Evolutionary conservation across 768 basidiomycete genomes (phyloP), one percentile per base, ranked within the genome.

Genomic region (Boletus huronensis): DNA sequence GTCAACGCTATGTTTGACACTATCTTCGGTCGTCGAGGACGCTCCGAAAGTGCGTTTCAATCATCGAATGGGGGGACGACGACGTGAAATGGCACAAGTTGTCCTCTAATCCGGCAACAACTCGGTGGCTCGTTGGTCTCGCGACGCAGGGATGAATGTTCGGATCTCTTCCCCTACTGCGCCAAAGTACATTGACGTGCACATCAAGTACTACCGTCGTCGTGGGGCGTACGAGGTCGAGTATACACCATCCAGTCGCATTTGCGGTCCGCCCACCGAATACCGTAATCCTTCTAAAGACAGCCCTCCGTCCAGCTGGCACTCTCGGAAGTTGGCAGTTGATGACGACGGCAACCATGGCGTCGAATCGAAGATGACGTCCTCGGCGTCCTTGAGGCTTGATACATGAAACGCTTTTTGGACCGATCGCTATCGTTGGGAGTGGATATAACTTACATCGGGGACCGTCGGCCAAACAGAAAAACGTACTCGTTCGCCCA

Each of bases 101-200:
- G 23, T n/a, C 8, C 23, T 19, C 3, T 2, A 5, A 6, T 16
- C 11, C 7, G 9, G 21, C n/a, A 14, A 14, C 35, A 29, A 13
- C n/a, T 41, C 28, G 14, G 13, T n/a, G 4, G 3, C 29, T 19
- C 11, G 38, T 21, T n/a, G 21, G 14, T n/a, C 51, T 14, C 53
- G 52, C 16, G 4, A 53, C 16, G 36, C 56, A 32, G 54, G 59
- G 11, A 40, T 29, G 0, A n/a, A 23, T 4, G 43, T 44, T 21
- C 50, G 50, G 26, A 47, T 60, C 36, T 53, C 53, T 36, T 63
- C 58, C 1, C 55, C 44, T 0, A 31, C 57, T 1, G 23, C 53
- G 16, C 55, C 63, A 3, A 52, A 48, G 26, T 63, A 52, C 45
- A 48, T 63, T 34, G 62, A 60, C 21, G 53, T 60, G 13, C 61